phyloP scores from a whole-genome alignment of 306 rosid species.

The Alnus glutinosa region DNA sequence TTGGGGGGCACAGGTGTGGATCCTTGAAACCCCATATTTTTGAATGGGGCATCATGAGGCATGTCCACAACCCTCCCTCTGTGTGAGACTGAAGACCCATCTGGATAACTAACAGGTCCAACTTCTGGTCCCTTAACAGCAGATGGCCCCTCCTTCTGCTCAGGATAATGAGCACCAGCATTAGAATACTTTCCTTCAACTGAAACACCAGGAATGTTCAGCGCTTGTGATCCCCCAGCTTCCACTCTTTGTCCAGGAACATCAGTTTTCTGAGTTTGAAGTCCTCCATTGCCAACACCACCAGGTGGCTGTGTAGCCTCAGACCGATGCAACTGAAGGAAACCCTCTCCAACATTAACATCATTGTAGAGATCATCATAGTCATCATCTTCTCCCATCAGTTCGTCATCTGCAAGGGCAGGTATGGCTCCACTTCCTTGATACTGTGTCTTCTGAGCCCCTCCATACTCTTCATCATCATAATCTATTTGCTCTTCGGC shows the following conservation, averaged over 20 bases:
- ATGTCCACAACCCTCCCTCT: conserved; percentile 34
- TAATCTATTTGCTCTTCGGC: conserved; percentile 45
- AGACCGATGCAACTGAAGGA: conserved; percentile 42
- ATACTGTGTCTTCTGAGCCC: conserved; percentile 40
- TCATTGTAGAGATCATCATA: conserved; percentile 55
- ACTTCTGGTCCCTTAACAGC: conserved; percentile 28
- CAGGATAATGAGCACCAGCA: conserved; percentile 32
- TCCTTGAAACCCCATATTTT: conserved; percentile 37
- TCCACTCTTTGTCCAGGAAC: conserved; percentile 29
- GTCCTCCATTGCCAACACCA: conserved; percentile 36
- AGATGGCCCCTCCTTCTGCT: conserved; percentile 32
- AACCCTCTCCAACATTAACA: conserved; percentile 56
- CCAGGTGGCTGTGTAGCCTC: conserved; percentile 33
- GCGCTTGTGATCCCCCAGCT: conserved; percentile 24
- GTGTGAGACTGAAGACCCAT: conserved; percentile 27
- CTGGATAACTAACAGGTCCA: conserved; percentile 20
- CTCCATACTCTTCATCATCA: conserved; percentile 46
- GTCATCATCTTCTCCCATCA: conserved; percentile 49
- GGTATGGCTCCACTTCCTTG: conserved; percentile 48
- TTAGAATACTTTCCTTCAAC: conserved; percentile 29
- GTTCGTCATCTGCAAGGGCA: conserved; percentile 51
- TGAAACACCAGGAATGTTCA: conserved; percentile 35
- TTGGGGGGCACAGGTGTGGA: conserved; percentile 23
- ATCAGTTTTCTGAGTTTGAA: conserved; percentile 37
- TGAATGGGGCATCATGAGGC: conserved; percentile 28